These are phyloP conservation scores for Penicillium sumatraense DNA, from an alignment of 2,329 filamentous ascomycete species.

Conservation along the genomic window DNA sequence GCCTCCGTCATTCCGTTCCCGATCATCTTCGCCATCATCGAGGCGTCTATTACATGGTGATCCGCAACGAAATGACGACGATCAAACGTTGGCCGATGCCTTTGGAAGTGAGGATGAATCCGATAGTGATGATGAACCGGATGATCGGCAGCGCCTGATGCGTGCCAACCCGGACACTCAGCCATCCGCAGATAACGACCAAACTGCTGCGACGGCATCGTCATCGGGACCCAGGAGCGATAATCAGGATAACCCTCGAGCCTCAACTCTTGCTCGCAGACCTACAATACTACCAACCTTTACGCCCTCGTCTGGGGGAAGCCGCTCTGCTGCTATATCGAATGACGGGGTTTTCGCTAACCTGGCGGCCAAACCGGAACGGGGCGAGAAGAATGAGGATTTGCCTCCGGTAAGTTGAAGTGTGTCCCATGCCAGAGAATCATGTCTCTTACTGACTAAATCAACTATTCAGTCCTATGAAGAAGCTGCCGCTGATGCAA, in stretches of 20 bases:
- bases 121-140: constrained; percentile 70
- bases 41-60: constrained; percentile 59
- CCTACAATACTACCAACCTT: constrained; percentile 62
- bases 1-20: constrained; percentile 83
- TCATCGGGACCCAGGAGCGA: constrained; percentile 31
- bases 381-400: constrained; percentile 82
- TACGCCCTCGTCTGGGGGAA: constrained; percentile 40
- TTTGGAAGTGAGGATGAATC: constrained; percentile 82
- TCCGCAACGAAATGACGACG: constrained; percentile 61
- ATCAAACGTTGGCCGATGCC: constrained; percentile 86
- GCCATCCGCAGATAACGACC: constrained; percentile 35
- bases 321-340: constrained; percentile 70
- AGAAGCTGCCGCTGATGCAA: constrained; percentile 94
- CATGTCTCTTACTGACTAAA: constrained; percentile 4
- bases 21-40: constrained; percentile 69
- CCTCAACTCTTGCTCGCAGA: constrained; percentile 47
- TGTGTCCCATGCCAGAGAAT: background rate
- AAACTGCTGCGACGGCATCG: constrained; percentile 25
- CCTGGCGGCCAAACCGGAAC: constrained; percentile 84
- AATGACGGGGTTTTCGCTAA: constrained; percentile 98
- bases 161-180: constrained; percentile 59
- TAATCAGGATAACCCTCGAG: constrained; percentile 21
- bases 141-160: constrained; percentile 87
- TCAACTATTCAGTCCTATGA: constrained; percentile 76
- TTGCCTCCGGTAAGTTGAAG: constrained; percentile 78